Conservation (phyloP, 139 green algal species). For the Tetraselmis chui region DNA sequence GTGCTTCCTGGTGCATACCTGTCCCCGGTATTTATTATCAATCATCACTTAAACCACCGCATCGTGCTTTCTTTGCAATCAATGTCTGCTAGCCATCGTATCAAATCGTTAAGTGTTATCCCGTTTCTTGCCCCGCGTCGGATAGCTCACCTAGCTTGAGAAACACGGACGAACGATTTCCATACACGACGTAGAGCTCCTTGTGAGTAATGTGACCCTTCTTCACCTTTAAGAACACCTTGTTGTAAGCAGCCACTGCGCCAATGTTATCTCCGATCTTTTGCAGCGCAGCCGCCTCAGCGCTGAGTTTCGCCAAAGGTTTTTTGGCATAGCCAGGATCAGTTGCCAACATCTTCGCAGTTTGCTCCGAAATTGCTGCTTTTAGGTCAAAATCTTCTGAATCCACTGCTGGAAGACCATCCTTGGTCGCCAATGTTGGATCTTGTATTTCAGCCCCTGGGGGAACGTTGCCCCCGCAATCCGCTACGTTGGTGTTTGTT, state of each 20-base stretch:
- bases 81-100: too few species aligned
- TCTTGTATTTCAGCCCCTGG: too few species aligned
- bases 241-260: slow-evolving; percentile 31
- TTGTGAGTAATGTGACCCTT: slow-evolving; percentile 43
- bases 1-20: slow-evolving; percentile 29
- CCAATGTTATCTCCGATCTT: slow-evolving; percentile 18
- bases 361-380: not conserved
- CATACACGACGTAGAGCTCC: slow-evolving; percentile 53
- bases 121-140: too few species aligned
- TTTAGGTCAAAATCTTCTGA: too few species aligned
- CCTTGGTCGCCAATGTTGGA: too few species aligned
- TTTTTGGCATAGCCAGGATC: not conserved
- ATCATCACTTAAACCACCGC: too few species aligned
- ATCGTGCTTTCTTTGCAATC: too few species aligned
- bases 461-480: too few species aligned
- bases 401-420: too few species aligned
- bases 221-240: slow-evolving; percentile 37
- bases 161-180: slow-evolving; percentile 41
- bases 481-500: too few species aligned
- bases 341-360: not conserved
- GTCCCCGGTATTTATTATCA: too few species aligned
- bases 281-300: slow-evolving; percentile 7
- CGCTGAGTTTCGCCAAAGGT: slow-evolving; percentile 17
- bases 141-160: slow-evolving; percentile 40
- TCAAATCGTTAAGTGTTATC: too few species aligned